These are phyloP conservation scores for Penicillium verrucosum DNA, from an alignment of 2,329 filamentous ascomycete genomes.

Conservation along the genomic window DNA sequence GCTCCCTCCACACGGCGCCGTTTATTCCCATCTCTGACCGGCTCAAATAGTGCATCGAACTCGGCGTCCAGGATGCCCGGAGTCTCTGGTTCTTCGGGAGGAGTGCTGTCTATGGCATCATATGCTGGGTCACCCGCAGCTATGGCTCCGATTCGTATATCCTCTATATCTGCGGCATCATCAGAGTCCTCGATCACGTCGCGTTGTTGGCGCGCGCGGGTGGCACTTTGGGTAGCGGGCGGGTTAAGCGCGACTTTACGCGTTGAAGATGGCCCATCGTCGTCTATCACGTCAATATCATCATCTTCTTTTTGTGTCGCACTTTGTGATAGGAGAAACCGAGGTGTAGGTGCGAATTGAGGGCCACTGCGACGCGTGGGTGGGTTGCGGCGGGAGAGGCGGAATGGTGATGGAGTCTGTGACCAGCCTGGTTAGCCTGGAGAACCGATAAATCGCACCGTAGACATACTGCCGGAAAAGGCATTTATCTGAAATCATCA, in stretches of 20 bases:
- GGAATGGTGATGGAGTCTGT: conserved; percentile 32
- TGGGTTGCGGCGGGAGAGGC: conserved; percentile 24
- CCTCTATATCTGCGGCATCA: conserved; percentile 12
- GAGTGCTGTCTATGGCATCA: conserved; percentile 19
- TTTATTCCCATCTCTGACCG: conserved; percentile 29
- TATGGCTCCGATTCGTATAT: neutral
- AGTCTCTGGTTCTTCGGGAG: conserved; percentile 8
- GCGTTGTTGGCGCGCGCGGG: conserved; percentile 12
- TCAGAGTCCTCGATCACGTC: conserved; percentile 31
- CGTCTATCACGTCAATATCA: conserved; percentile 22
- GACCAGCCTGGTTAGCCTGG: neutral
- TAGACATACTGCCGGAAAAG: conserved; percentile 11
- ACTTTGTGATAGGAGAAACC: conserved; percentile 32
- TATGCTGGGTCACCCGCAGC: neutral
- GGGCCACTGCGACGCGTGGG: conserved; percentile 27
- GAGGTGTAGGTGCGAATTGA: conserved; percentile 35
- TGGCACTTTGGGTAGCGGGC: neutral
- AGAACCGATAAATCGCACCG: neutral
- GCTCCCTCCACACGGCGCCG: conserved; percentile 28
- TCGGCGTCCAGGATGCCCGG: conserved; percentile 20
- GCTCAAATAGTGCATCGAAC: conserved; percentile 32
- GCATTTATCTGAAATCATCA: conserved; percentile 10
- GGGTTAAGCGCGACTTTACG: conserved; percentile 5
- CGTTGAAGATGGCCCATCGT: conserved; percentile 17
- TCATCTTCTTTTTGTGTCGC: conserved; percentile 5